Evolutionary conservation across 768 basidiomycete species (phyloP).

Genomic region (Rhizopogon vesiculosus): DNA sequence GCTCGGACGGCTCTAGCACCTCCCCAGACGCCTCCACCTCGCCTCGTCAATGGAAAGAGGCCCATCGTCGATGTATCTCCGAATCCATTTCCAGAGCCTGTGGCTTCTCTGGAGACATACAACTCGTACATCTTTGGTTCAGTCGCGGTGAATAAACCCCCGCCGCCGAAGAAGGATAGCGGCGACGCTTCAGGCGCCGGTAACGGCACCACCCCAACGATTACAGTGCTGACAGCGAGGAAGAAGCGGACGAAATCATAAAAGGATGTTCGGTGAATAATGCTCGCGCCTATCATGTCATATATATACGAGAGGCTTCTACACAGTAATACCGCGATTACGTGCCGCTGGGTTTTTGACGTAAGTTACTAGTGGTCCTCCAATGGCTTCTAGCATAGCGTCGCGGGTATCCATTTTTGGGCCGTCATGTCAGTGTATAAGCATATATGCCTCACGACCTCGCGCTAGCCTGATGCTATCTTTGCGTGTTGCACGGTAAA

Average conservation of each 20-base stretch:
- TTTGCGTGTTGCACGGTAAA: not conserved
- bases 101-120: slow-evolving; percentile 58
- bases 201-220: slow-evolving; percentile 20
- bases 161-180: slow-evolving; percentile 20
- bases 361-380: not conserved
- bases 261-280: slow-evolving; percentile 6
- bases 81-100: slow-evolving; percentile 65
- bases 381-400: not conserved
- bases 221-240: slow-evolving; percentile 60
- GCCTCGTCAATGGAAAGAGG: slow-evolving; percentile 23
- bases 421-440: not conserved
- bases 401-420: slow-evolving; percentile 1
- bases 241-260: slow-evolving; percentile 37
- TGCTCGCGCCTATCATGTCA: not conserved
- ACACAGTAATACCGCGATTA: slow-evolving; percentile 9
- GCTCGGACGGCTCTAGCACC: slow-evolving; percentile 29
- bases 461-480: not conserved
- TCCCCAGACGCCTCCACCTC: slow-evolving; percentile 51
- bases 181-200: slow-evolving; percentile 7
- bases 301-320: slow-evolving; percentile 4
- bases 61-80: slow-evolving; percentile 48
- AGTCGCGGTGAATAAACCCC: slow-evolving; percentile 46
- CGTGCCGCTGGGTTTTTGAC: slow-evolving; percentile 5
- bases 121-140: slow-evolving; percentile 54
- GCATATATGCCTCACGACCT: not conserved